Evolutionary conservation across 2,329 filamentous ascomycete species (phyloP).

Genomic region (Trichophyton mentagrophytes): DNA sequence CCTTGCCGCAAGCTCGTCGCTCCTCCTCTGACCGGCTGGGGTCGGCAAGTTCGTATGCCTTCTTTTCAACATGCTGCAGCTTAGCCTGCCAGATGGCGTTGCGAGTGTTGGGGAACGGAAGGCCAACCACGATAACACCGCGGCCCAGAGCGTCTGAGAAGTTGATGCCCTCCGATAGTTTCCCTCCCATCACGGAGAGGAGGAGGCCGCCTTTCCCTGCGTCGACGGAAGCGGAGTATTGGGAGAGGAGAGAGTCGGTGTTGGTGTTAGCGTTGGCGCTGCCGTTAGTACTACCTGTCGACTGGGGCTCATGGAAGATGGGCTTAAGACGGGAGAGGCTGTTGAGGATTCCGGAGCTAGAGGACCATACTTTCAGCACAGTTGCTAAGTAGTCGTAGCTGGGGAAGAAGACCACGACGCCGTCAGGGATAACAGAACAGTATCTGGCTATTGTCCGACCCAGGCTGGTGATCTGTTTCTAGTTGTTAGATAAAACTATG

Average conservation of each 20-base stretch:
- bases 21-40: conserved; percentile 18
- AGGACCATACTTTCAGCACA: conserved; percentile 50
- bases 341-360: conserved; percentile 19
- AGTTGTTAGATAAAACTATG: conserved; percentile 1
- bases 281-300: neutral
- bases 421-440: conserved; percentile 65
- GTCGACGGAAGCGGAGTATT: conserved; percentile 58
- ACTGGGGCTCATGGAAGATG: conserved; percentile 44
- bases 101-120: conserved; percentile 84
- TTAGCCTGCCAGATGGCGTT: conserved; percentile 89
- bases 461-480: conserved; percentile 43
- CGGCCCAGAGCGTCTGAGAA: conserved; percentile 85
- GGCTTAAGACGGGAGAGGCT: conserved; percentile 24
- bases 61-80: conserved; percentile 69
- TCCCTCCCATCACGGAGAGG: conserved; percentile 83
- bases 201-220: conserved; percentile 58
- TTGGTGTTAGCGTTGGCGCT: conserved; percentile 18
- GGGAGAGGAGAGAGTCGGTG: conserved; percentile 55
- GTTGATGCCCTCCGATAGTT: conserved; percentile 95
- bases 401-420: conserved; percentile 88
- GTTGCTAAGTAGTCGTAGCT: conserved; percentile 82
- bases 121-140: conserved; percentile 77
- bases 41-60: conserved; percentile 25
- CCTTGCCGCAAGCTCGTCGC: conserved; percentile 28
- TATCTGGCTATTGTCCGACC: conserved; percentile 61